These are phyloP conservation scores for Rosa persica DNA, from an alignment of 306 rosid species.

Conservation along the genomic window DNA sequence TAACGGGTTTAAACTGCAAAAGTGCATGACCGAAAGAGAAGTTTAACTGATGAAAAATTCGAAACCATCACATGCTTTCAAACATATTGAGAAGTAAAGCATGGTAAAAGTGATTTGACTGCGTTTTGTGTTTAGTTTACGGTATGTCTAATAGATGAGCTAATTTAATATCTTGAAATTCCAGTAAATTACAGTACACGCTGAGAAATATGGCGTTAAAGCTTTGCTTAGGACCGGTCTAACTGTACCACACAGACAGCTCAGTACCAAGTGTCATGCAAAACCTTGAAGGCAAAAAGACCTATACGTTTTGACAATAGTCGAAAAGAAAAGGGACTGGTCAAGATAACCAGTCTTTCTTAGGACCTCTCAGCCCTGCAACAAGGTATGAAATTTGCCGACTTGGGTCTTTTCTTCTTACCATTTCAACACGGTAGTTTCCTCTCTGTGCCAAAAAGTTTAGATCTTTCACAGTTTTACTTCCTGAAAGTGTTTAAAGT, in stretches of 20 bases:
- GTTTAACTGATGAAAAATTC: neutral
- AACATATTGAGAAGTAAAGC: neutral
- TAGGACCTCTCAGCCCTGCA: constrained; percentile 13
- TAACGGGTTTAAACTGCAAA: neutral
- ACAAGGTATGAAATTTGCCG: constrained; percentile 9
- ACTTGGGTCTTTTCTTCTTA: neutral
- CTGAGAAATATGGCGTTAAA: neutral
- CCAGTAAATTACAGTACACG: neutral
- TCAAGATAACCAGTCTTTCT: neutral
- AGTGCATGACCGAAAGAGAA: neutral
- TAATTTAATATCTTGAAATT: neutral
- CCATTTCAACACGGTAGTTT: neutral
- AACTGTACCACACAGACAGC: constrained; percentile 18
- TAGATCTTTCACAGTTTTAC: constrained; percentile 4
- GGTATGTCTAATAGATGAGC: too few species aligned
- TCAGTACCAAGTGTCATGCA: constrained; percentile 27
- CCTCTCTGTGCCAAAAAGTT: neutral
- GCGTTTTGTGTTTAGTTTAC: too few species aligned
- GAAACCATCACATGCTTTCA: neutral
- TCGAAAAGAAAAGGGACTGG: constrained; percentile 15
- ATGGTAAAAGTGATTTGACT: neutral
- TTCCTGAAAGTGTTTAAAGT: constrained; percentile 11
- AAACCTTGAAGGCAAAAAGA: constrained; percentile 15
- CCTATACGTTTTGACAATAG: constrained; percentile 27
- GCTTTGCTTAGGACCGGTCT: constrained; percentile 19